A percentile compares a stretch with the other conserved stretches of the same genome.
Conservation (phyloP, 1,284 basidiomycete species). For the Irpex rosettiformis region DNA sequence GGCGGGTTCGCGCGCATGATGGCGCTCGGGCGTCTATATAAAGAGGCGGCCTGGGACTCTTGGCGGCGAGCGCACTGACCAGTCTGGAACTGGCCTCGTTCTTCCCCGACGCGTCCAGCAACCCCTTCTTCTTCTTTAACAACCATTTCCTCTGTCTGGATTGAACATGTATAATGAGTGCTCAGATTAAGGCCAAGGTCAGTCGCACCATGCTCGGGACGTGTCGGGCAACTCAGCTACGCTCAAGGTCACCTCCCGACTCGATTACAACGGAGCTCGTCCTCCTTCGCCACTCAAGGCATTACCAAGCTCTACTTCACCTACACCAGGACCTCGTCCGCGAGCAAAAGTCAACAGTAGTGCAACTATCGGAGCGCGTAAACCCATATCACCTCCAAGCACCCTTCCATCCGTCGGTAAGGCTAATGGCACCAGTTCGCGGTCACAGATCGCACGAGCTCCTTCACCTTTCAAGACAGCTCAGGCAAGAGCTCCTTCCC, state of each 20-base stretch:
- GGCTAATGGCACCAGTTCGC: slow-evolving; percentile 16
- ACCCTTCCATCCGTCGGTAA: slow-evolving; percentile 18
- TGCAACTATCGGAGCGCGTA: slow-evolving; percentile 43
- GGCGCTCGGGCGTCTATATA: background rate
- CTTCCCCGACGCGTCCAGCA: slow-evolving; percentile 1
- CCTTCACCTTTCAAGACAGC: slow-evolving; percentile 39
- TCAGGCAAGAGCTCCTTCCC: slow-evolving; percentile 32
- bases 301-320: slow-evolving; percentile 30
- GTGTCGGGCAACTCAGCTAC: slow-evolving; percentile 19
- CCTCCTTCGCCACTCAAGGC: slow-evolving; percentile 52
- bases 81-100: slow-evolving; percentile 4
- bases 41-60: background rate
- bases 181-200: slow-evolving; percentile 30
- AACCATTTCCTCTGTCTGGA: background rate
- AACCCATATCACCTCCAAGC: slow-evolving; percentile 31
- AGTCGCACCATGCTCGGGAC: slow-evolving; percentile 17
- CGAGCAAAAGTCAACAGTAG: slow-evolving; percentile 61
- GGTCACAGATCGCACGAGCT: slow-evolving; percentile 30
- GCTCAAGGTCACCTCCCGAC: slow-evolving; percentile 32
- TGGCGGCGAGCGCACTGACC: background rate
- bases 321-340: slow-evolving; percentile 37
- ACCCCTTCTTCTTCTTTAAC: background rate
- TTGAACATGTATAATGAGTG: slow-evolving; percentile 21
- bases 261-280: slow-evolving; percentile 32
- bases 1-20: background rate